These are phyloP conservation scores for Pichia insulana DNA, from an alignment of 805 yeast genomes.

Conservation along the genomic window DNA sequence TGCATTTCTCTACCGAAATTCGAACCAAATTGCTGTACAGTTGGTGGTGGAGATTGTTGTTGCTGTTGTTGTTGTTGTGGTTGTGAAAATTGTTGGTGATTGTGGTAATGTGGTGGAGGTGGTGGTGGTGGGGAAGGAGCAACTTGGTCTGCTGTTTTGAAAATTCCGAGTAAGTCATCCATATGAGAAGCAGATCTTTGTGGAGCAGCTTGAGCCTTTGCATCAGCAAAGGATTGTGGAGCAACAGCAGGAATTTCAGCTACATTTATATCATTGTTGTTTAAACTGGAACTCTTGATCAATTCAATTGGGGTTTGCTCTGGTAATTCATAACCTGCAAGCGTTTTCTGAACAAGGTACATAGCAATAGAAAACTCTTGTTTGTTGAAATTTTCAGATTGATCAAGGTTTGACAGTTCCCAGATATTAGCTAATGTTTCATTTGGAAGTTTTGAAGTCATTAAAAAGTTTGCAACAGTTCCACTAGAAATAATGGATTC, in stretches of 20 bases:
- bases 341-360: conserved; percentile 79
- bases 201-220: conserved; percentile 14
- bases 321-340: conserved; percentile 72
- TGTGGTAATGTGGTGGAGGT: not conserved
- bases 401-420: conserved; percentile 89
- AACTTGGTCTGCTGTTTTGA: conserved; percentile 26
- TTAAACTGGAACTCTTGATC: conserved; percentile 26
- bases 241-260: conserved; percentile 1
- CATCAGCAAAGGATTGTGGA: conserved; percentile 12
- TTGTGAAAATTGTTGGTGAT: conserved; percentile 2
- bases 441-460: conserved; percentile 80
- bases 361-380: conserved; percentile 89
- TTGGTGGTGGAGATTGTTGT: conserved; percentile 28
- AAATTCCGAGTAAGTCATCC: conserved; percentile 59
- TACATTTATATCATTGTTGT: conserved; percentile 3
- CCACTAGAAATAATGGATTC: conserved; percentile 61
- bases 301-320: conserved; percentile 64
- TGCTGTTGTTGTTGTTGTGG: conserved; percentile 26
- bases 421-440: conserved; percentile 81
- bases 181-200: conserved; percentile 33
- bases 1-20: conserved; percentile 72
- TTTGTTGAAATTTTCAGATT: conserved; percentile 71
- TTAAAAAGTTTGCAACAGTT: conserved; percentile 80
- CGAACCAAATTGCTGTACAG: conserved; percentile 40
- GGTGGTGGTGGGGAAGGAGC: conserved; percentile 27